Percentiles rank a stretch among this genome's conserved stretches.
These are phyloP conservation scores for Naegleria fowleri DNA, from an alignment of 208 protist genomes.

Conservation along the genomic window DNA sequence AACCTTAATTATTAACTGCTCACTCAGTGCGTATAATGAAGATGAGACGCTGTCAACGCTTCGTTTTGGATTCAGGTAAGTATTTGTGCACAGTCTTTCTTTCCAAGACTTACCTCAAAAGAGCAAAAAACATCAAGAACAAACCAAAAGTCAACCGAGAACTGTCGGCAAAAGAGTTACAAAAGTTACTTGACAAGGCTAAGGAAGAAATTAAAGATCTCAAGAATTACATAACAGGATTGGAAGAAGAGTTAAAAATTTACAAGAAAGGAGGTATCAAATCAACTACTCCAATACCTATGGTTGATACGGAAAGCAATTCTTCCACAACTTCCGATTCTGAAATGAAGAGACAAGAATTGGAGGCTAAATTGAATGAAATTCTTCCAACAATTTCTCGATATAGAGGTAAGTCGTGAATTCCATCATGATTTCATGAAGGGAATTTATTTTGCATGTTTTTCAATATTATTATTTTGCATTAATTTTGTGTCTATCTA, in stretches of 20 bases:
- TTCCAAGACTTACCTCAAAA: too few relatives aligned
- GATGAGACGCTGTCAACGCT: constrained; percentile 77
- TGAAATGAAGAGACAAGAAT: not conserved
- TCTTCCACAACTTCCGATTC: not conserved
- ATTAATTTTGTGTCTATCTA: too few relatives aligned
- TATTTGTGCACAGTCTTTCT: too few relatives aligned
- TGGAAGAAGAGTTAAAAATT: constrained; percentile 31
- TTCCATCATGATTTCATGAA: too few relatives aligned
- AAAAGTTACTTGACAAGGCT: constrained; percentile 45
- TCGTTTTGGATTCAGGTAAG: constrained; percentile 42
- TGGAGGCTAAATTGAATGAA: not conserved
- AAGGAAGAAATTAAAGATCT: constrained; percentile 49
- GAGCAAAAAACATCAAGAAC: constrained; percentile 57
- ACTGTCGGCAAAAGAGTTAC: constrained; percentile 47
- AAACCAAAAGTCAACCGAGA: constrained; percentile 52
- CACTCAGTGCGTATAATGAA: constrained; percentile 60
- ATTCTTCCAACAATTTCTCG: not conserved
- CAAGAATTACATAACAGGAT: constrained; percentile 43
- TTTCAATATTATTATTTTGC: too few relatives aligned
- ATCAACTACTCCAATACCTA: not conserved
- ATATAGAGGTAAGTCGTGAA: not conserved
- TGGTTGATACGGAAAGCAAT: not conserved
- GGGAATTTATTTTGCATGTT: too few relatives aligned
- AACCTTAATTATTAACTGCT: constrained; percentile 70
- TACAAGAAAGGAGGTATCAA: not conserved